Conservation (phyloP, 257 asterid genomes). For the Lycium ferocissimum region DNA sequence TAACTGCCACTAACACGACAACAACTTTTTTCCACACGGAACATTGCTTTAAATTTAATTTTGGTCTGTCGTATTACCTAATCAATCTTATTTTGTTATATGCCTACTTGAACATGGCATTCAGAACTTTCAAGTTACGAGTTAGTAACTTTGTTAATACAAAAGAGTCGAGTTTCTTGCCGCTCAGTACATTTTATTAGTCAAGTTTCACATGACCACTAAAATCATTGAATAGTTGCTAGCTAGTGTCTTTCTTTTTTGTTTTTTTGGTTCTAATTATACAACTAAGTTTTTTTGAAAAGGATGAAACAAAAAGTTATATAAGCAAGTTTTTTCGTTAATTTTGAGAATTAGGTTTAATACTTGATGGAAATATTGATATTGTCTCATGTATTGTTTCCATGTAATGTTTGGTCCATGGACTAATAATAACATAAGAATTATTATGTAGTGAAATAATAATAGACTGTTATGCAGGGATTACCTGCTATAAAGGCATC, state of each 20-base stretch:
- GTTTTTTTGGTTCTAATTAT: not conserved
- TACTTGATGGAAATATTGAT: not conserved
- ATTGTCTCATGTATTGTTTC: not conserved
- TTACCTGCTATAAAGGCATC: no score
- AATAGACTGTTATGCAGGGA: not conserved
- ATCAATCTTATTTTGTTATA: slow-evolving; percentile 12
- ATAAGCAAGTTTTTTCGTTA: no score
- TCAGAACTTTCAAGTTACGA: not conserved
- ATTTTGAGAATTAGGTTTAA: not conserved
- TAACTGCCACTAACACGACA: not conserved
- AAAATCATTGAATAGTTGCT: not conserved
- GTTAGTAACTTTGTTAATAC: slow-evolving; percentile 2
- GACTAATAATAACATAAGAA: not conserved
- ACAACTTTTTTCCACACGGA: not conserved
- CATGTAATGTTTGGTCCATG: not conserved
- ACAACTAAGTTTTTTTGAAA: not conserved
- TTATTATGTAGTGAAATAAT: not conserved
- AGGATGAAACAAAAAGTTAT: no score
- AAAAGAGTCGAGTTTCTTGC: not conserved
- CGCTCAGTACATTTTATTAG: not conserved
- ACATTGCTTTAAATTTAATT: not conserved
- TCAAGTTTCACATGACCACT: slow-evolving; percentile 10
- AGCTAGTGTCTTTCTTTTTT: not conserved
- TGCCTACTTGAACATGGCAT: slow-evolving; percentile 3
- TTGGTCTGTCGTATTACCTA: not conserved